Conservation (phyloP, 164 flowering plant species). For the Berberis vulgaris region DNA sequence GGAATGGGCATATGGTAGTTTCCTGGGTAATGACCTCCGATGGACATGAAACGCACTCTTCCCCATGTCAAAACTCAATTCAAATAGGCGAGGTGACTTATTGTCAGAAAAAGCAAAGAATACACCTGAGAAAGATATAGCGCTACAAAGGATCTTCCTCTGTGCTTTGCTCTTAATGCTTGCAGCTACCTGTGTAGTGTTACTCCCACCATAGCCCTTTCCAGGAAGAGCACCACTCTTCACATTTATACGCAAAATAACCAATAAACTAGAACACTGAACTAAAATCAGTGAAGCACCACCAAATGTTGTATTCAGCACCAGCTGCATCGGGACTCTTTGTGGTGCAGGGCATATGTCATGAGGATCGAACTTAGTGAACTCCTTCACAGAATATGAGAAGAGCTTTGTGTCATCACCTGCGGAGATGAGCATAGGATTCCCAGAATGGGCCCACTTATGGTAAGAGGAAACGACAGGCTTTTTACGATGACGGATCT, state of each 20-base stretch:
- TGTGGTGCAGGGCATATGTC: constrained; percentile 99
- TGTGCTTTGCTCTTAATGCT: constrained; percentile 59
- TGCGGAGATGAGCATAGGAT: constrained; percentile 98
- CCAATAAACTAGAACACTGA: constrained; percentile 51
- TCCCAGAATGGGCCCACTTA: constrained; percentile 91
- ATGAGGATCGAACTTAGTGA: constrained; percentile 84
- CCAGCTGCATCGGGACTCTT: constrained; percentile 67
- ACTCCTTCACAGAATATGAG: constrained; percentile 83
- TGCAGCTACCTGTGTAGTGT: constrained; percentile 44
- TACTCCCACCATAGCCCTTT: constrained; percentile 26
- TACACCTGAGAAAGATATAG: constrained; percentile 56
- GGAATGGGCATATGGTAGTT: constrained; percentile 73
- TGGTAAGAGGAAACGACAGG: constrained; percentile 63
- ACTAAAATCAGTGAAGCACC: constrained; percentile 54
- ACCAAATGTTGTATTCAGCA: constrained; percentile 33
- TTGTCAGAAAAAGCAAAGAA: constrained; percentile 82
- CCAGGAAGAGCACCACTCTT: constrained; percentile 22
- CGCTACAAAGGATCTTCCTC: constrained; percentile 69
- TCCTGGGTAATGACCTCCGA: constrained; percentile 52
- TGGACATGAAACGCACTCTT: constrained; percentile 39
- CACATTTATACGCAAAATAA: constrained; percentile 36
- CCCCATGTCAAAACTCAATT: constrained; percentile 29
- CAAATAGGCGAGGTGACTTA: constrained; percentile 52
- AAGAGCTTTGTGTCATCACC: constrained; percentile 94
- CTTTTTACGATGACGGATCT: constrained; percentile 38